Base-by-base conservation (phyloP, 176 grass and related monocot genomes). In the Aegilops umbellulata region DNA sequence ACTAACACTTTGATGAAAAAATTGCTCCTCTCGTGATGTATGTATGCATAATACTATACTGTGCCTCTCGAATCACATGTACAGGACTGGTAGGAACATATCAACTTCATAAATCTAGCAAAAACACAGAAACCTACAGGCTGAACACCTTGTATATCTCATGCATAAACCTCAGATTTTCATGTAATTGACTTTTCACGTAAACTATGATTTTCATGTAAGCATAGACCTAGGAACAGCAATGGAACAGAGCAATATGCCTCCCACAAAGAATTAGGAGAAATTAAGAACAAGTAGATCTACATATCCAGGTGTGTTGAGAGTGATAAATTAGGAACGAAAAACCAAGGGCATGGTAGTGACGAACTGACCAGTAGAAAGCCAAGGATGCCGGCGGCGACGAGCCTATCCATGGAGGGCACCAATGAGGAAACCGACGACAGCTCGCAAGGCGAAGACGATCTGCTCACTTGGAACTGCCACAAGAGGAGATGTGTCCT, bases 311-410 rank as follows among this genome's bases (percentile, higher is more conserved):
- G 41, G 41, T 42, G 41, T 42, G 41, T 42, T 42, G 41, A 10
- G 12, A 12, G 14, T 44, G 42, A 44, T 13, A 11, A 44, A 62
- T 46, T 53, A 2, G 49, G 49, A 6, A 53, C 16, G 49, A 0
- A 53, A 53, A 13, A 39, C 6, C 39, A 69, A 25, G n/a, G 49
- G 36, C 36, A 16, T 76, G 83, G 68, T 25, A 49, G 23, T 57
- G 51, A 91, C 81, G 69, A 76, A 85, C 87, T 90, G 80, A 90
- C 91, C 87, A 90, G 58, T 44, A 92, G 80, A 55, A 87, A 81
- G 55, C 80, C 77, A 27, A 92, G 84, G 25, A 92, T 25, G 42
- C 61, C 47, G 46, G 77, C 47, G 27, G 55, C 30, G 20, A 84
- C 10, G 51, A 90, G 34, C 65, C 55, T 89, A 70, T 26, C 81